A percentile compares a stretch with the other conserved stretches of the same genome.
Evolutionary conservation across 371 early-diverging fungal species (phyloP).

Genomic region (Mortierella sp.): DNA sequence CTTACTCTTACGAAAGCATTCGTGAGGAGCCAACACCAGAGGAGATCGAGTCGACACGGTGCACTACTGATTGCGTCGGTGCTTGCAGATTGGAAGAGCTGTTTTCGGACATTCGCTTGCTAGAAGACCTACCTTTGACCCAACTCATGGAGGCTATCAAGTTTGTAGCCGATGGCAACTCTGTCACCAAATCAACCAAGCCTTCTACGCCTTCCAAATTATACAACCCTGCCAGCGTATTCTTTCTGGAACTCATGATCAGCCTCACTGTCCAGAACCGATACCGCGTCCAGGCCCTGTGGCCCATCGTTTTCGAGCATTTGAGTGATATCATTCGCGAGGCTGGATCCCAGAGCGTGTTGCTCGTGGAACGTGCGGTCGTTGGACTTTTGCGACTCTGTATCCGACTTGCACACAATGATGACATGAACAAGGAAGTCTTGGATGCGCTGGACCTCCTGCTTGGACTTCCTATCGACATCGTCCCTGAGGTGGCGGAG

Average conservation of each 20-base stretch:
- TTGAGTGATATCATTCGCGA: slow-evolving; percentile 75
- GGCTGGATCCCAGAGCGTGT: slow-evolving; percentile 73
- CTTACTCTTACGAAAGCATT: slow-evolving; percentile 64
- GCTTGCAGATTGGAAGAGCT: slow-evolving; percentile 80
- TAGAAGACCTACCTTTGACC: slow-evolving; percentile 72
- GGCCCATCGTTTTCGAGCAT: slow-evolving; percentile 75
- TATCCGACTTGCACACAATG: slow-evolving; percentile 75
- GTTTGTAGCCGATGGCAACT: slow-evolving; percentile 50
- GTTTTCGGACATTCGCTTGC: slow-evolving; percentile 75
- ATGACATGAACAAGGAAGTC: slow-evolving; percentile 69
- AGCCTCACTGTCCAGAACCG: slow-evolving; percentile 80
- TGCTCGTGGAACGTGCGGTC: slow-evolving; percentile 81
- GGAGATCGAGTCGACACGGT: slow-evolving; percentile 77
- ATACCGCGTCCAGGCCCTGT: slow-evolving; percentile 69
- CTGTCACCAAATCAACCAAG: slow-evolving; percentile 50
- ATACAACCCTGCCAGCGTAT: slow-evolving; percentile 75
- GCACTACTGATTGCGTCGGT: slow-evolving; percentile 75
- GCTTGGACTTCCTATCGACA: slow-evolving; percentile 70
- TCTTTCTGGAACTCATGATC: slow-evolving; percentile 81
- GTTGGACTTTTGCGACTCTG: slow-evolving; percentile 79
- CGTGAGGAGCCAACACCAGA: slow-evolving; percentile 77
- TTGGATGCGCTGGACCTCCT: slow-evolving; percentile 71
- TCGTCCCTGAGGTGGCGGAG: slow-evolving; percentile 76
- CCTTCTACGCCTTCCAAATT: slow-evolving; percentile 58
- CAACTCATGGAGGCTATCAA: slow-evolving; percentile 68